Evolutionary conservation across 805 yeast genomes (phyloP).

Genomic region (Candida tibetensis): DNA sequence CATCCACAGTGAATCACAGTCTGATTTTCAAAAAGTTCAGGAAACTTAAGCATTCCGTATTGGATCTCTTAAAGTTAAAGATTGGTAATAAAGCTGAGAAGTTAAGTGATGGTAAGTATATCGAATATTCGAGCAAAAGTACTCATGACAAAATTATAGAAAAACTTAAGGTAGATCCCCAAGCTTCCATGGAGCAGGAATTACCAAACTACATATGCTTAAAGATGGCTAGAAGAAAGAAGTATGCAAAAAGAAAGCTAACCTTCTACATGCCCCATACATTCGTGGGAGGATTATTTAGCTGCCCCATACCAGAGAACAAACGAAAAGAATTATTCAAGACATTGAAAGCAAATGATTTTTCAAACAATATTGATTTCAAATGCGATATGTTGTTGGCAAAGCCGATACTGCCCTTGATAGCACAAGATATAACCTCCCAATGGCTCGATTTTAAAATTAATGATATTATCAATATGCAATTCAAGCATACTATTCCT

Average conservation of each 20-base stretch:
- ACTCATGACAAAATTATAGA: slow-evolving; percentile 15
- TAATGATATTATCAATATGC: slow-evolving; percentile 17
- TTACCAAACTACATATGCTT: slow-evolving; percentile 43
- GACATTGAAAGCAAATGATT: slow-evolving; percentile 11
- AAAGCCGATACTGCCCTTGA: slow-evolving; percentile 52
- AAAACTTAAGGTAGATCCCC: slow-evolving; percentile 14
- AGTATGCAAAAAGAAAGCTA: slow-evolving; percentile 45
- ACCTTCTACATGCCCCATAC: slow-evolving; percentile 53
- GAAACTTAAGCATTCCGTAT: not conserved
- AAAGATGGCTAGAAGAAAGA: slow-evolving; percentile 54
- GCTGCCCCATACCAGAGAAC: slow-evolving; percentile 40
- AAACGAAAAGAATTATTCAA: slow-evolving; percentile 21
- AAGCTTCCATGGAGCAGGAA: slow-evolving; percentile 23
- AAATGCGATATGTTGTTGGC: slow-evolving; percentile 35
- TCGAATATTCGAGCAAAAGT: slow-evolving; percentile 23
- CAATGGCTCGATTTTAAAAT: slow-evolving; percentile 42
- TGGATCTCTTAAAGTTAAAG: not conserved
- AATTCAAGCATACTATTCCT: slow-evolving; percentile 50
- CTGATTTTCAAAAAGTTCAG: no score
- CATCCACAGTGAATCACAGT: no score
- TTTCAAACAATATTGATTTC: slow-evolving; percentile 19
- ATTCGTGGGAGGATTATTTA: slow-evolving; percentile 63
- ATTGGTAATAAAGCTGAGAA: slow-evolving; percentile 16
- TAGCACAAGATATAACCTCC: slow-evolving; percentile 52
- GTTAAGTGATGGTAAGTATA: slow-evolving; percentile 16